Base-by-base conservation (phyloP, 129 eudicot species). In the Centella asiatica region DNA sequence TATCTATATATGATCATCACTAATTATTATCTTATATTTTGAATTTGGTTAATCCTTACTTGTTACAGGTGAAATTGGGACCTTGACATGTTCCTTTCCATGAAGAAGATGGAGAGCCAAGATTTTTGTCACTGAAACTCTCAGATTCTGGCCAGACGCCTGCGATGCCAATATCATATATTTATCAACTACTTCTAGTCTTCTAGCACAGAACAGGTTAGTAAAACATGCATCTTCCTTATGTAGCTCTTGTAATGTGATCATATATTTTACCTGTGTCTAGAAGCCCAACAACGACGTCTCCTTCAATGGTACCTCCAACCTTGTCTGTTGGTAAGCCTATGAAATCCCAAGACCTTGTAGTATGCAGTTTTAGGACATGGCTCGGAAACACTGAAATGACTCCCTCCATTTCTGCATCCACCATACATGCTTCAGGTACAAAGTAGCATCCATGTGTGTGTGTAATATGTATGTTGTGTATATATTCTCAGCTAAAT, bases 1-100 rank as follows among this genome's bases (percentile, higher is more conserved):
- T n/a, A n/a, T n/a, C n/a, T n/a, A n/a, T n/a, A n/a, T n/a, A n/a
- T n/a, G n/a, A n/a, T n/a, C n/a, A n/a, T n/a, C n/a, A 8, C 3
- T 7, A 13, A 20, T 24, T 10, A 4, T 5, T 50, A 18, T 4
- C 4, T 52, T 2, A 24, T 53, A 19, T 24, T 53, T n/a, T 1
- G 19, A 53, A n/a, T 5, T 18, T 0, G 14, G n/a, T 34, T 15
- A 1, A 18, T 29, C 13, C 9, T 2, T 51, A 22, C 60, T 70
- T 70, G 53, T 70, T 70, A 69, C 69, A 70, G 29, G 69, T 70
- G 60, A 70, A 70, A 39, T 70, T 69, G 1, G 5, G 15, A 27
- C 37, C 32, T 48, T 60, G 58, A 40, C 74, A 69, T 0, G 48
- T 50, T 32, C 75, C 75, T n/a, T 73, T 73, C 68, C 65, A 66